Evolutionary conservation across 441 rosid genomes (phyloP), one percentile per base, ranked within the genome.

Genomic region (Flueggea neowawraea): DNA sequence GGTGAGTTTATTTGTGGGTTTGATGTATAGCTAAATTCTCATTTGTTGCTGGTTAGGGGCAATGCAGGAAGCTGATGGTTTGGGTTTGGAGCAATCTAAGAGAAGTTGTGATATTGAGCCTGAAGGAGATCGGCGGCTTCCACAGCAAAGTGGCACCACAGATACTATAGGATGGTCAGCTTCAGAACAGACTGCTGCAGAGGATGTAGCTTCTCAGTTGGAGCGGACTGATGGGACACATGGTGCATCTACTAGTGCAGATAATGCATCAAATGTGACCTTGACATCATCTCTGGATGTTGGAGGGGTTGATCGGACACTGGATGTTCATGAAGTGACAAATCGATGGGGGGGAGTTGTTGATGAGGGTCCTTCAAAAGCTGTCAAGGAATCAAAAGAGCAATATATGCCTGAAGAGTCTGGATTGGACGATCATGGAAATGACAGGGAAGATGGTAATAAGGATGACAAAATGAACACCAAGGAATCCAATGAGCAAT

Each of bases 41-140:
- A 88, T 88, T 86, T 87, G 80, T 80, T 87, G 75, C 87, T 90
- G 82, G 96, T 84, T 84, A 84, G 99, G 98, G 90, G 80, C 82
- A 78, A 85, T 87, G 97, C 98, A 92, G 97, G 97, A 84, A 73
- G 82, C 83, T 74, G 73, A 82, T 82, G 82, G 78, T 79, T 83
- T 69, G 71, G 86, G 60, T 72, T 70, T 70, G 69, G 72, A 73
- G 61, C 85, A 85, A 62, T 60, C 58, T 71, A 67, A 69, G 64
- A 65, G 72, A 64, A 71, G 71, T 54, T 17, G 28, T 73, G 75
- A 71, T 60, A 49, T 57, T 56, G 78, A 71, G 70, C 69, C 22
- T 65, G 73, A 67, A 59, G 67, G 65, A 62, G 73, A 67, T 59
- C 71, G 54, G 61, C 57, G 15, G 53, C 31, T 56, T 45, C 57